Conservation (phyloP, 1,284 basidiomycete species). For the Microbotryomycetes sp. region DNA sequence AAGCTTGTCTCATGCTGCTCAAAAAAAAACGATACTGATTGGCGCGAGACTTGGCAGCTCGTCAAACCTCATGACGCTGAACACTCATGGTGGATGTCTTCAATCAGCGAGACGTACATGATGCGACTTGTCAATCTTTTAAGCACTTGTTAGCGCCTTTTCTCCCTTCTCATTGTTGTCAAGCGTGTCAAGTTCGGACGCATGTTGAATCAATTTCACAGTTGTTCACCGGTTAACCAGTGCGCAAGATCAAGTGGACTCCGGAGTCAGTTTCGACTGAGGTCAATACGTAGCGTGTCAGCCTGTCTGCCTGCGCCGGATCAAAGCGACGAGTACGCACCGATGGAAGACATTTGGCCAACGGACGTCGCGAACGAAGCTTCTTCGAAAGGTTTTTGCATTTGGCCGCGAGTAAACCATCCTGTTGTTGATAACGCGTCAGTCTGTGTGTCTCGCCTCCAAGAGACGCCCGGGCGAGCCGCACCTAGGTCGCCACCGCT, state of each 20-base stretch:
- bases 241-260: conserved; percentile 89
- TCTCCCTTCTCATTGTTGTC: background rate
- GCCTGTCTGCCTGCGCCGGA: too few species aligned
- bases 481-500: conserved; percentile 68
- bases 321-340: too few species aligned
- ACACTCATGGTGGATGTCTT: conserved; percentile 90
- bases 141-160: background rate
- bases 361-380: conserved; percentile 71
- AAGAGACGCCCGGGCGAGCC: background rate
- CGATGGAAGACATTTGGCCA: conserved; percentile 75
- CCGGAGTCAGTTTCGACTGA: conserved; percentile 82
- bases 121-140: conserved; percentile 36
- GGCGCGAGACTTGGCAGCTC: conserved; percentile 46
- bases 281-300: background rate
- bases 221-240: too few species aligned
- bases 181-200: too few species aligned
- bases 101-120: conserved; percentile 66
- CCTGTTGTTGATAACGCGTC: conserved; percentile 41
- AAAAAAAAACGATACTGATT: background rate
- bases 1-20: background rate
- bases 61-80: conserved; percentile 44
- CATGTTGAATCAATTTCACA: too few species aligned
- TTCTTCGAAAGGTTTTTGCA: conserved; percentile 98
- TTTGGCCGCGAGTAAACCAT: conserved; percentile 74
- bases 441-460: background rate